Evolutionary conservation across 805 yeast genomes (phyloP).

Genomic region (Torulaspora delbrueckii): DNA sequence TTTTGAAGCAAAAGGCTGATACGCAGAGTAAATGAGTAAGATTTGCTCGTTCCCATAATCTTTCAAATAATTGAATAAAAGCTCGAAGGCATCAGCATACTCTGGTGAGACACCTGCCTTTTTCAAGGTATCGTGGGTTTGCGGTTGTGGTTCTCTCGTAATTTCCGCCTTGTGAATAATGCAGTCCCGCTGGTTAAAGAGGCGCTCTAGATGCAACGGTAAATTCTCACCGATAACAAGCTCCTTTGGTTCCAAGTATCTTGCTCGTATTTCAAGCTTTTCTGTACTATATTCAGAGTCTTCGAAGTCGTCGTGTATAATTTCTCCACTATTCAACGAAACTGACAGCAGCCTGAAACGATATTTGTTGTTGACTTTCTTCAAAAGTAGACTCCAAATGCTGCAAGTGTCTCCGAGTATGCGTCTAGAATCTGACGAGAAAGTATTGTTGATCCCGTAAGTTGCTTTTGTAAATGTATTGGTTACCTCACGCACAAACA

Average conservation of each 20-base stretch:
- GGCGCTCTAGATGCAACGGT: slow-evolving; percentile 35
- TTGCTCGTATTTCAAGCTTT: slow-evolving; percentile 67
- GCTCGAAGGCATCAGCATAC: slow-evolving; percentile 32
- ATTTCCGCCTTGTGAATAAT: background rate
- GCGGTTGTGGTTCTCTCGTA: background rate
- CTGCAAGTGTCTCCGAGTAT: slow-evolving; percentile 27
- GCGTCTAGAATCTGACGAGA: slow-evolving; percentile 48
- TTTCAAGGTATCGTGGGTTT: slow-evolving; percentile 22
- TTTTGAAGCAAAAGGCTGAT: slow-evolving; percentile 41
- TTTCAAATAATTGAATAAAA: slow-evolving; percentile 49
- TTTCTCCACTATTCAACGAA: slow-evolving; percentile 76
- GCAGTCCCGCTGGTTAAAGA: slow-evolving; percentile 35
- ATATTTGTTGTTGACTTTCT: slow-evolving; percentile 3
- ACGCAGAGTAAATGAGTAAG: slow-evolving; percentile 49
- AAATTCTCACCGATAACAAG: slow-evolving; percentile 37
- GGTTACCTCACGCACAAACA: slow-evolving; percentile 66
- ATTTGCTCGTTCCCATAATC: slow-evolving; percentile 61
- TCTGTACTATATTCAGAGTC: slow-evolving; percentile 51
- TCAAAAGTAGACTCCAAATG: slow-evolving; percentile 25
- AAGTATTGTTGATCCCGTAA: slow-evolving; percentile 40
- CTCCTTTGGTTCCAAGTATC: slow-evolving; percentile 75
- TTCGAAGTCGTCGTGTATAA: slow-evolving; percentile 62
- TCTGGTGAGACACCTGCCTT: slow-evolving; percentile 29
- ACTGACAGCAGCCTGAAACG: slow-evolving; percentile 37
- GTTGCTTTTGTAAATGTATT: slow-evolving; percentile 80